These are phyloP conservation scores for Asterochloris erici DNA, from an alignment of 139 green algal genomes.

Conservation along the genomic window DNA sequence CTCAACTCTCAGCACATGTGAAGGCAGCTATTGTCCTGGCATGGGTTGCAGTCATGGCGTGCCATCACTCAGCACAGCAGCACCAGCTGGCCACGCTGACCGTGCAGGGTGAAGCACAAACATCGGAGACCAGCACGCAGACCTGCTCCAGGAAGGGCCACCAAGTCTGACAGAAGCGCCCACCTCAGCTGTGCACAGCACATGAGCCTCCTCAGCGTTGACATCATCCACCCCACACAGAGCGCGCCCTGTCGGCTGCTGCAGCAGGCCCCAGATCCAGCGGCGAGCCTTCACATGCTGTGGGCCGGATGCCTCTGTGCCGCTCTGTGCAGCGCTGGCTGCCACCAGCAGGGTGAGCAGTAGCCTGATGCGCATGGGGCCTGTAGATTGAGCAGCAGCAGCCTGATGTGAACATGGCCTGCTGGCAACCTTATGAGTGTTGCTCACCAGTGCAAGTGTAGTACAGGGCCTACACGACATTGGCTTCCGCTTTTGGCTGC, in stretches of 20 bases:
- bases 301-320: neutral
- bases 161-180: no score
- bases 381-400: neutral
- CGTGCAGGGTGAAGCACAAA: no score
- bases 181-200: slow-evolving; percentile 20
- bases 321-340: neutral
- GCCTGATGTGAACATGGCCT: neutral
- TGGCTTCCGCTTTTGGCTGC: no score
- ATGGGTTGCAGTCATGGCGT: no score
- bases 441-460: neutral
- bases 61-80: no score
- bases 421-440: neutral
- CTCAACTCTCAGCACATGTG: no score
- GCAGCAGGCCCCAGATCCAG: slow-evolving; percentile 22
- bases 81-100: no score
- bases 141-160: no score
- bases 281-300: neutral
- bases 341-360: slow-evolving; percentile 10
- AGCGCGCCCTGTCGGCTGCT: neutral
- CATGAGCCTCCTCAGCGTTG: slow-evolving; percentile 1
- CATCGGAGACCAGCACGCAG: no score
- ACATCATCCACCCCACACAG: neutral
- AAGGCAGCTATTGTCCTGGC: no score
- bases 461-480: neutral
- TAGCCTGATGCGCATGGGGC: neutral